These are phyloP conservation scores for Hygrocybe punicea DNA, from an alignment of 768 basidiomycete species.

Conservation along the genomic window DNA sequence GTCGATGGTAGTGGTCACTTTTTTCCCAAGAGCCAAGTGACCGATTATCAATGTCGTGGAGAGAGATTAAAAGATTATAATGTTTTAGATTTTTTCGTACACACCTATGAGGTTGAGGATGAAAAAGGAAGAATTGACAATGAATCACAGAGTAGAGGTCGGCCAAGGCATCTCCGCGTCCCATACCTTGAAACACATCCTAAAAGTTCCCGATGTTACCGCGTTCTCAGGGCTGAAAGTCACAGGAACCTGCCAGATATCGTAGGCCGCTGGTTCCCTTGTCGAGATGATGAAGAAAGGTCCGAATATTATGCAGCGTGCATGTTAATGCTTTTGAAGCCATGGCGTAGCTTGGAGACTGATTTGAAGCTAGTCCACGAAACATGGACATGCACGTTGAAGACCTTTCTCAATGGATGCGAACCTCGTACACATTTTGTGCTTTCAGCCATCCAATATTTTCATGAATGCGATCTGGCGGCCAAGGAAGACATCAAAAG, in stretches of 20 bases:
- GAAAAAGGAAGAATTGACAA: too few relatives aligned
- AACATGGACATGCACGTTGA: conserved; percentile 5
- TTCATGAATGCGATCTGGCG: conserved; percentile 9
- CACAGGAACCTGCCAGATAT: conserved; percentile 38
- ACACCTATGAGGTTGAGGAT: conserved; percentile 32
- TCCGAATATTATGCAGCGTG: conserved; percentile 33
- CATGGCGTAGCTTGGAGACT: conserved; percentile 4
- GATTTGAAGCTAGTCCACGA: conserved; percentile 1
- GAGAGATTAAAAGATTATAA: conserved; percentile 13
- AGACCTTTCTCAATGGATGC: too few relatives aligned
- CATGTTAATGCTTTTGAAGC: conserved; percentile 15
- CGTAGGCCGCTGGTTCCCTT: conserved; percentile 37
- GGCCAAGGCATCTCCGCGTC: conserved; percentile 7
- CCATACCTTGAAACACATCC: conserved; percentile 9
- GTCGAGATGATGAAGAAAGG: conserved; percentile 19
- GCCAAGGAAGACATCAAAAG: conserved; percentile 23
- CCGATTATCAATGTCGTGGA: conserved; percentile 28
- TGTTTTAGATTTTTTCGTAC: conserved; percentile 25
- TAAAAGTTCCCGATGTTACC: neutral
- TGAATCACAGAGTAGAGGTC: too few relatives aligned
- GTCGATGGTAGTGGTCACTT: conserved; percentile 9
- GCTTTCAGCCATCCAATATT: conserved; percentile 12
- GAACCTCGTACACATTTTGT: conserved; percentile 3
- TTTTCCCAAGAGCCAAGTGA: conserved; percentile 18
- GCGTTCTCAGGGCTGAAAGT: conserved; percentile 10